Conservation (phyloP, 192 early-diverging fungal genomes). For the Coemansia asiatica region DNA sequence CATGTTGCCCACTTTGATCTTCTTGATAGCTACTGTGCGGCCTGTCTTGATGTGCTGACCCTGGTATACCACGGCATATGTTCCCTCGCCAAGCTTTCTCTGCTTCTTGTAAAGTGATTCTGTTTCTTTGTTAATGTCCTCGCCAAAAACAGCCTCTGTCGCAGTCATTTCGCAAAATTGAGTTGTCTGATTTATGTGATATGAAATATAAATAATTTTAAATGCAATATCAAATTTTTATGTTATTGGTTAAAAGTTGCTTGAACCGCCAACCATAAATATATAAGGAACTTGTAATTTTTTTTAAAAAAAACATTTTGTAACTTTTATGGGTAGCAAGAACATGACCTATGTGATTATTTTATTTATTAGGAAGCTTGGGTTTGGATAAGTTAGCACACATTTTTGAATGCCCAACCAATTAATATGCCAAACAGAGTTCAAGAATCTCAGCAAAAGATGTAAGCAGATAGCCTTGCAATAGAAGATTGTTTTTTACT, state of each 20-base stretch:
- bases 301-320: not conserved
- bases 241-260: too few species aligned
- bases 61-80: slow-evolving; percentile 90
- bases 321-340: not conserved
- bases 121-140: slow-evolving; percentile 65
- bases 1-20: slow-evolving; percentile 91
- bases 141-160: slow-evolving; percentile 52
- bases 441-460: too few species aligned
- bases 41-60: slow-evolving; percentile 65
- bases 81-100: slow-evolving; percentile 92
- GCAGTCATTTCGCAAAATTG: slow-evolving; percentile 9
- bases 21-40: slow-evolving; percentile 90
- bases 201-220: too few species aligned
- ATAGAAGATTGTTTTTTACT: too few species aligned
- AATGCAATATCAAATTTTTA: too few species aligned
- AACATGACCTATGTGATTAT: too few species aligned
- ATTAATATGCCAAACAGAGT: too few species aligned
- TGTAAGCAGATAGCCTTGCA: too few species aligned
- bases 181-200: not conserved
- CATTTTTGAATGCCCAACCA: too few species aligned
- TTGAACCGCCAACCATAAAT: too few species aligned
- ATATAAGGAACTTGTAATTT: not conserved
- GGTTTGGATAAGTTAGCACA: too few species aligned
- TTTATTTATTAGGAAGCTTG: too few species aligned
- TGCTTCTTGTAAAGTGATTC: slow-evolving; percentile 80